Conservation (phyloP, 2,329 filamentous ascomycete species). For the Fusarium paranaense region DNA sequence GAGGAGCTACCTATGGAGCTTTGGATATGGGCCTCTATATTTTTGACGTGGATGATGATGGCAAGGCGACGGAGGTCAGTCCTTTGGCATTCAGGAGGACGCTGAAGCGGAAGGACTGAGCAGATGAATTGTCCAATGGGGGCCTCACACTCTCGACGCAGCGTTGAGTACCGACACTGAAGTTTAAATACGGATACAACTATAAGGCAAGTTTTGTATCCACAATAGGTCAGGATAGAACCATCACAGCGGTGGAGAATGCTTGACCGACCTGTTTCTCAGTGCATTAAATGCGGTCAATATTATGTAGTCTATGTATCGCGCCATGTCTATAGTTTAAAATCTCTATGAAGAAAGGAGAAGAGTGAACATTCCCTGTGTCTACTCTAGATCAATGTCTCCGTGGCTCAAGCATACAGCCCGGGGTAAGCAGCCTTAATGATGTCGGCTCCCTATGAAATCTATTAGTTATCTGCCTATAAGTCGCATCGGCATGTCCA, state of each 20-base stretch:
- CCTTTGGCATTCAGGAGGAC: neutral
- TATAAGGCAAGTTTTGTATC: neutral
- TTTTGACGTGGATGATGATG: conserved; percentile 2
- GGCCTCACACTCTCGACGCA: neutral
- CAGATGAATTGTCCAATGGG: neutral
- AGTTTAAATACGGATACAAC: neutral
- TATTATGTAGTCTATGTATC: too few species aligned
- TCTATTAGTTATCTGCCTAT: neutral
- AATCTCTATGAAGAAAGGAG: too few species aligned
- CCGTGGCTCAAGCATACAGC: neutral
- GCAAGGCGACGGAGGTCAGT: neutral
- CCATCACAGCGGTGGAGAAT: neutral
- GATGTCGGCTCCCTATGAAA: neutral
- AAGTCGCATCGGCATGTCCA: neutral
- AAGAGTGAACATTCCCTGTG: too few species aligned
- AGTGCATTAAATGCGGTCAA: too few species aligned
- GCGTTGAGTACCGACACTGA: neutral
- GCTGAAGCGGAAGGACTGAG: neutral
- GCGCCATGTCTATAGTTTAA: too few species aligned
- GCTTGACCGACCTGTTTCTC: neutral
- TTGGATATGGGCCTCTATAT: neutral
- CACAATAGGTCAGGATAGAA: neutral
- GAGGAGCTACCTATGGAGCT: neutral
- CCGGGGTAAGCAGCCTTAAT: neutral
- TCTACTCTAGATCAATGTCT: too few species aligned